phyloP scores from a whole-genome alignment of 805 yeast genomes.

The Candida wancherniae region DNA sequence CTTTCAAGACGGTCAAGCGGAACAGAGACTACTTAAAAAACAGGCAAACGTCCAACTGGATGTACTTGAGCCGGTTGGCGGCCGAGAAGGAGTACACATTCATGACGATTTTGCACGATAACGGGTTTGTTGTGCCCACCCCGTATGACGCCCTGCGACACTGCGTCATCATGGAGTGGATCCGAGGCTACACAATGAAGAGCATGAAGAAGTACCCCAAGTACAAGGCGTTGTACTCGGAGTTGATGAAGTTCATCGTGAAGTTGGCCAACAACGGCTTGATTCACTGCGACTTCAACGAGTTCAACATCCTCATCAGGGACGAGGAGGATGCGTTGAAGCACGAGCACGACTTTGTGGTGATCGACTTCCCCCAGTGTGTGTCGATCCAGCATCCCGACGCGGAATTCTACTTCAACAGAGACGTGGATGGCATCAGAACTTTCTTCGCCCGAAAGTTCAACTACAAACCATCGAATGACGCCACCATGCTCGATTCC shows the following conservation, averaged over 20 bases:
- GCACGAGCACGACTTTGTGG: slow-evolving; percentile 68
- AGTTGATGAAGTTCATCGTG: slow-evolving; percentile 83
- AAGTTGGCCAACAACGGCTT: slow-evolving; percentile 81
- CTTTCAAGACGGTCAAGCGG: slow-evolving; percentile 87
- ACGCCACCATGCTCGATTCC: slow-evolving; percentile 65
- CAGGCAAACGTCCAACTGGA: slow-evolving; percentile 81
- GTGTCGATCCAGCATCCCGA: slow-evolving; percentile 87
- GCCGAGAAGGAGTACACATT: slow-evolving; percentile 91
- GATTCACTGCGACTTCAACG: slow-evolving; percentile 97
- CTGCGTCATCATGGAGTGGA: slow-evolving; percentile 86
- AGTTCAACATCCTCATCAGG: slow-evolving; percentile 86
- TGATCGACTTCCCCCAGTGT: slow-evolving; percentile 98
- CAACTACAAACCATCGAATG: slow-evolving; percentile 64
- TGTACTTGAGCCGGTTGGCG: slow-evolving; percentile 82
- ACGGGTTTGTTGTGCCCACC: slow-evolving; percentile 81
- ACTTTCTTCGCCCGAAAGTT: slow-evolving; percentile 77
- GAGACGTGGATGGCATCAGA: slow-evolving; percentile 90
- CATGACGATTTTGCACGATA: slow-evolving; percentile 66
- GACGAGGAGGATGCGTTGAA: slow-evolving; percentile 49
- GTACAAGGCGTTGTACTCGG: slow-evolving; percentile 69
- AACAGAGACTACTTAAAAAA: slow-evolving; percentile 86
- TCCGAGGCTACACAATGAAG: slow-evolving; percentile 88
- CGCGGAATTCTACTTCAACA: slow-evolving; percentile 79
- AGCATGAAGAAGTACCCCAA: slow-evolving; percentile 67
- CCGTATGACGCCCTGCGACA: slow-evolving; percentile 91